These are phyloP conservation scores for Nakazawaea populi DNA, from an alignment of 805 yeast genomes.

Conservation along the genomic window DNA sequence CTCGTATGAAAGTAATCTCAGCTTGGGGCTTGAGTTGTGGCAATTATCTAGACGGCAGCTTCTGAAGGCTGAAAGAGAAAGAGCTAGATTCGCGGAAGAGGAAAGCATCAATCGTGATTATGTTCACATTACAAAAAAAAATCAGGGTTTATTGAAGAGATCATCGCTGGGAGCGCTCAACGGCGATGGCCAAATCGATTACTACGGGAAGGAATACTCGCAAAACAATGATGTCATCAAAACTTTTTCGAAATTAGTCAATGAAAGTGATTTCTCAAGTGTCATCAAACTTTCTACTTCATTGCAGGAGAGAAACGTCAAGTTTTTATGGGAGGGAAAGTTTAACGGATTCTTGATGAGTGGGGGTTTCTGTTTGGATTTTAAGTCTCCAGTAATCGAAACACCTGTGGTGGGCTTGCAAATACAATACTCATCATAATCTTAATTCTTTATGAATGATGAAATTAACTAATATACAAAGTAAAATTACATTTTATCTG, in stretches of 20 bases:
- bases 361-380: constrained; percentile 57
- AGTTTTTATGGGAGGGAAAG: constrained; percentile 83
- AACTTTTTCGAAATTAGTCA: constrained; percentile 44
- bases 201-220: constrained; percentile 19
- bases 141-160: background rate
- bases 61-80: constrained; percentile 5
- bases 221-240: constrained; percentile 37
- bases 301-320: constrained; percentile 52
- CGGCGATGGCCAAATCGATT: background rate
- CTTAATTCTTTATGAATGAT: background rate
- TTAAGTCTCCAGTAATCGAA: constrained; percentile 40
- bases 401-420: constrained; percentile 51
- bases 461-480: background rate
- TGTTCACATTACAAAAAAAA: background rate
- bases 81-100: background rate
- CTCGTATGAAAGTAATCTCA: constrained; percentile 82
- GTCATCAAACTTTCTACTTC: constrained; percentile 74
- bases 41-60: constrained; percentile 29
- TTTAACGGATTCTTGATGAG: constrained; percentile 73
- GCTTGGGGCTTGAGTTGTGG: constrained; percentile 85
- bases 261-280: constrained; percentile 53
- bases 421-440: constrained; percentile 53
- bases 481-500: background rate
- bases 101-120: background rate
- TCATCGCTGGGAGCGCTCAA: background rate